Base-by-base conservation (phyloP, 1,139 yeast species). In the Citeromyces hawaiiensis region DNA sequence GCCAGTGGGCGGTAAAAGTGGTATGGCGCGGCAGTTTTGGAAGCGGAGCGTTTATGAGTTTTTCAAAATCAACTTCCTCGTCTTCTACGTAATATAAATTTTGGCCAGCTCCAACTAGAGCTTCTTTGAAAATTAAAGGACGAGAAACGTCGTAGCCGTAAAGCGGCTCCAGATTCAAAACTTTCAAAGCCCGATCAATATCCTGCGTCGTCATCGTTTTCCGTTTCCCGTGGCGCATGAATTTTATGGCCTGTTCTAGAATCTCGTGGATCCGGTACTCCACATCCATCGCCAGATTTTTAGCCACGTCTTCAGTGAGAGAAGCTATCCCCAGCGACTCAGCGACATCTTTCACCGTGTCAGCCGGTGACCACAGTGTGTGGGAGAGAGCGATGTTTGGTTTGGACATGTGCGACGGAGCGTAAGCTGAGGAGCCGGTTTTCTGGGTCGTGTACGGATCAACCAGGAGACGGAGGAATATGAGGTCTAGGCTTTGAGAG, bases 341-440 rank as follows among this genome's bases (percentile, higher is more conserved):
- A 0, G 97, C 96, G 14, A 86, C 96, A 64, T 93, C 98, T 53
- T 82, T 82, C 16, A 93, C 96, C 0, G 98, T 93, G 55, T 93
- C 98, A 45, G 85, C 79, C 7, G 98, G 97, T 4, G 97, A 88
- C 98, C 98, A 91, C 45, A 91, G 69, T 1, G 97, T 85, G 57
- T 87, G 94, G 2, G 96, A 87, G 46, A 72, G 17, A 5, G 42
- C 37, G 15, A 40, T 19, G 19, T 37, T 33, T 2, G 35, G 18
- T 13, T 17, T 31, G 17, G 14, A 25, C 16, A 16, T 11, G n/a
- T n/a, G n/a, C n/a, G n/a, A n/a, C n/a, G n/a, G n/a, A n/a, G n/a
- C n/a, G n/a, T n/a, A n/a, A n/a, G n/a, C n/a, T n/a, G n/a, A n/a
- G n/a, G 27, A 5, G 9, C 27, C 9, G 27, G 11, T 23, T 23